Evolutionary conservation across 306 rosid species (phyloP), one percentile per base, ranked within the genome.

Genomic region (Dalbergia cochinchinensis): DNA sequence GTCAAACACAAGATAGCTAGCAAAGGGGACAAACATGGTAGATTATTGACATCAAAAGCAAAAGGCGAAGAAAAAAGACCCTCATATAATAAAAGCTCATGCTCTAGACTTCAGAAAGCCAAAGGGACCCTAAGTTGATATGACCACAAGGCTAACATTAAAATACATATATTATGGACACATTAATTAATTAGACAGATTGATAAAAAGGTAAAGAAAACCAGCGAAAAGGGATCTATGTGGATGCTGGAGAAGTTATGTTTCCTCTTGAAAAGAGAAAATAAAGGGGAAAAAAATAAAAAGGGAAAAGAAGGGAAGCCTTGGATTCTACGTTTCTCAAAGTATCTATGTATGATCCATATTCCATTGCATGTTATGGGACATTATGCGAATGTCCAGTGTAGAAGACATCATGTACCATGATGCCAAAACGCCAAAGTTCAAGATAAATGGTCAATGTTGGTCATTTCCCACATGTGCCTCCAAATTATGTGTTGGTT

Each of bases 321-420:
- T 91, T 85, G 93, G 88, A 91, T 86, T 87, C 89, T 63, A 82
- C 77, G 84, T 82, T 86, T 83, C 73, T 50, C 71, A 57, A 47
- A 66, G 71, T 7, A 41, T 73, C 7, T 69, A 31, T 35, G 3
- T 4, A 35, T 55, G 44, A 79, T 19, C 63, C 54, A 54, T n/a
- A 16, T 75, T 55, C 61, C 41, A 50, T 78, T 59, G 57, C 39
- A 81, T 82, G 48, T 73, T 50, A 82, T 69, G 72, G n/a, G n/a
- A n/a, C n/a, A n/a, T n/a, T n/a, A n/a, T n/a, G n/a, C n/a, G n/a
- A n/a, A n/a, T n/a, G n/a, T n/a, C n/a, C n/a, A n/a, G n/a, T n/a
- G n/a, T n/a, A n/a, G n/a, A n/a, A n/a, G n/a, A n/a, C n/a, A n/a
- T n/a, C n/a, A n/a, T n/a, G n/a, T n/a, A n/a, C n/a, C n/a, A n/a